A percentile compares a stretch with the other conserved stretches of the same genome.
Evolutionary conservation across 2,329 filamentous ascomycete species (phyloP).

Genomic region (Geoglossum cookeanum): DNA sequence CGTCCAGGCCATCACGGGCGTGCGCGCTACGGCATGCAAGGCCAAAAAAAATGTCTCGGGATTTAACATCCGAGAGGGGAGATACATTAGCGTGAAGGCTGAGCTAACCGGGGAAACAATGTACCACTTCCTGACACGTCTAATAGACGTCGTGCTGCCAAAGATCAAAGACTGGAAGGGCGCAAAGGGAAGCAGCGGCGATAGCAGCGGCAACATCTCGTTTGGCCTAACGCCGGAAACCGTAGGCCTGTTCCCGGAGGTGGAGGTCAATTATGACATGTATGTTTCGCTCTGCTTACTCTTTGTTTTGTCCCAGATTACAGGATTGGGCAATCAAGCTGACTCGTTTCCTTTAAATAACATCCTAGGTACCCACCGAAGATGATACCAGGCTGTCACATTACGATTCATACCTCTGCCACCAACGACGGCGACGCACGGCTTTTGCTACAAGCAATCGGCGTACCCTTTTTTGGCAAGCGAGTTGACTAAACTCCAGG

Average conservation of each 20-base stretch:
- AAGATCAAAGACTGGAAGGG: conserved; percentile 94
- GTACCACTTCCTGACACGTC: conserved; percentile 78
- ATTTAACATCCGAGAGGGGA: conserved; percentile 55
- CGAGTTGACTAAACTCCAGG: conserved; percentile 23
- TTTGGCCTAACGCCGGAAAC: conserved; percentile 63
- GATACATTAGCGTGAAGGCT: conserved; percentile 56
- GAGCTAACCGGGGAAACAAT: conserved; percentile 64
- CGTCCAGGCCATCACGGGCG: conserved; percentile 68
- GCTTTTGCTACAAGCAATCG: conserved; percentile 51
- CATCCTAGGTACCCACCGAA: conserved; percentile 37
- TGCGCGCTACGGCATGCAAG: conserved; percentile 49
- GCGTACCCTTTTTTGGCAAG: conserved; percentile 69
- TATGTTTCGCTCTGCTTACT: conserved; percentile 29
- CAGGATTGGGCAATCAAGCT: neutral
- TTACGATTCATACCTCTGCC: conserved; percentile 69
- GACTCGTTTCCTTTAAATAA: neutral
- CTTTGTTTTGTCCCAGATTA: neutral
- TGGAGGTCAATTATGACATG: conserved; percentile 86
- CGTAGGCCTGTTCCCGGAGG: conserved; percentile 74
- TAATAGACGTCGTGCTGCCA: conserved; percentile 76
- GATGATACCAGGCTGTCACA: conserved; percentile 72
- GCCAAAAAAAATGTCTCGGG: conserved; percentile 51
- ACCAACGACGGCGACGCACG: conserved; percentile 71
- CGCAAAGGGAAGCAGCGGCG: conserved; percentile 56
- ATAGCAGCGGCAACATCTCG: conserved; percentile 69